Evolutionary conservation across 371 early-diverging fungal species (phyloP).

Genomic region (Actinomortierella wolfii): DNA sequence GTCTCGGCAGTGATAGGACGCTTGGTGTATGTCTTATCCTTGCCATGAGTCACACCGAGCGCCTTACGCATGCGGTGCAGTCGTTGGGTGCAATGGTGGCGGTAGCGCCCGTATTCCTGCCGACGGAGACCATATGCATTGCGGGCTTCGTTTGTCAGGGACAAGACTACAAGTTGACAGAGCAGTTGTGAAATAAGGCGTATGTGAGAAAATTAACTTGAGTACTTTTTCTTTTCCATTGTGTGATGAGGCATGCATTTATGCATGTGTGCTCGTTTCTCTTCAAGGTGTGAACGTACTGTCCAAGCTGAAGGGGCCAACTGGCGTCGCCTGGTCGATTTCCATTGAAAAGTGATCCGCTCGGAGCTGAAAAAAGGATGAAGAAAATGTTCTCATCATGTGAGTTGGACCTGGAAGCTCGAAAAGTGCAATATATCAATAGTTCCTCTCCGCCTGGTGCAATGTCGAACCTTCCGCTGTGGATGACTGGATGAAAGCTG

Average conservation of each 20-base stretch:
- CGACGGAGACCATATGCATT: conserved; percentile 83
- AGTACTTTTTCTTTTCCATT: too few species aligned
- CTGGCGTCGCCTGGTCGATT: conserved; percentile 11
- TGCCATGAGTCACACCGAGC: conserved; percentile 60
- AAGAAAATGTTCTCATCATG: too few species aligned
- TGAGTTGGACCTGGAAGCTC: too few species aligned
- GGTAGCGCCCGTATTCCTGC: conserved; percentile 81
- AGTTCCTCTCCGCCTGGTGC: too few species aligned
- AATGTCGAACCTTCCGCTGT: too few species aligned
- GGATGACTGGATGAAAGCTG: too few species aligned
- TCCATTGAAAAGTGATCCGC: conserved; percentile 14
- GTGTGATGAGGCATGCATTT: too few species aligned
- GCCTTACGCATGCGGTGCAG: conserved; percentile 68
- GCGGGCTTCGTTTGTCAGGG: conserved; percentile 70
- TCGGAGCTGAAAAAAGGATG: not conserved
- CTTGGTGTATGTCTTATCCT: conserved; percentile 54
- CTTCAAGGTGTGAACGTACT: too few species aligned
- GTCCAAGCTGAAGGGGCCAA: too few species aligned
- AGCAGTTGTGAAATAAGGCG: not conserved
- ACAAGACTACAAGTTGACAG: conserved; percentile 48
- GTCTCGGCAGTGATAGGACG: conserved; percentile 54
- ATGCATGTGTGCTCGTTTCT: too few species aligned
- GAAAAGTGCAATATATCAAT: too few species aligned
- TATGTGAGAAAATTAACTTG: too few species aligned
- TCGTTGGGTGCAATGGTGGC: conserved; percentile 73